Conservation (phyloP, 768 basidiomycete genomes). For the Thelephora aurantiotincta region DNA sequence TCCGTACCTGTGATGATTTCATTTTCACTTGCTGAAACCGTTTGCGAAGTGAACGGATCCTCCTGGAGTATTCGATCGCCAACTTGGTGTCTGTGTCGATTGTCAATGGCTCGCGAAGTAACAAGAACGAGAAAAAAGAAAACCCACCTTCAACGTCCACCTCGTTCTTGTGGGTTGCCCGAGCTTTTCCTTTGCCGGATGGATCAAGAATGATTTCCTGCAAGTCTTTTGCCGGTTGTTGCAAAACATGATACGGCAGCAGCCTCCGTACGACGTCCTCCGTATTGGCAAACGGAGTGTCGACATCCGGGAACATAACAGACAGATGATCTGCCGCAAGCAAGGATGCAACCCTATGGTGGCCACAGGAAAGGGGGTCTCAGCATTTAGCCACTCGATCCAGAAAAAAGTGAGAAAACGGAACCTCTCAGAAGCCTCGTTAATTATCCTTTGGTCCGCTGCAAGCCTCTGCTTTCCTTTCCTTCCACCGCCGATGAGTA, state of each 20-base stretch:
- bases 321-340: slow-evolving; percentile 49
- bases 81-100: slow-evolving; percentile 45
- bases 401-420: neutral
- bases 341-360: slow-evolving; percentile 35
- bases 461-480: neutral
- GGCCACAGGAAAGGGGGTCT: neutral
- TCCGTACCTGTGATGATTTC: slow-evolving; percentile 42
- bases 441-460: neutral
- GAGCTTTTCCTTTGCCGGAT: slow-evolving; percentile 48
- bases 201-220: slow-evolving; percentile 12
- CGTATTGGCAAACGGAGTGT: slow-evolving; percentile 50
- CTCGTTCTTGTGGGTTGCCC: slow-evolving; percentile 29
- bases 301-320: slow-evolving; percentile 49
- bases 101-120: slow-evolving; percentile 4
- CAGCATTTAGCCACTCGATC: neutral
- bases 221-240: slow-evolving; percentile 59
- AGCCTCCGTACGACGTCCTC: slow-evolving; percentile 56
- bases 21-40: slow-evolving; percentile 43
- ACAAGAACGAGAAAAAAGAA: slow-evolving; percentile 1
- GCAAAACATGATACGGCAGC: slow-evolving; percentile 70
- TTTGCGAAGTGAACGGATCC: slow-evolving; percentile 37
- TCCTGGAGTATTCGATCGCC: slow-evolving; percentile 50
- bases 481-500: neutral
- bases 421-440: neutral
- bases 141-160: slow-evolving; percentile 39